Conservation (phyloP, 768 basidiomycete species). For the Suillus lakei region DNA sequence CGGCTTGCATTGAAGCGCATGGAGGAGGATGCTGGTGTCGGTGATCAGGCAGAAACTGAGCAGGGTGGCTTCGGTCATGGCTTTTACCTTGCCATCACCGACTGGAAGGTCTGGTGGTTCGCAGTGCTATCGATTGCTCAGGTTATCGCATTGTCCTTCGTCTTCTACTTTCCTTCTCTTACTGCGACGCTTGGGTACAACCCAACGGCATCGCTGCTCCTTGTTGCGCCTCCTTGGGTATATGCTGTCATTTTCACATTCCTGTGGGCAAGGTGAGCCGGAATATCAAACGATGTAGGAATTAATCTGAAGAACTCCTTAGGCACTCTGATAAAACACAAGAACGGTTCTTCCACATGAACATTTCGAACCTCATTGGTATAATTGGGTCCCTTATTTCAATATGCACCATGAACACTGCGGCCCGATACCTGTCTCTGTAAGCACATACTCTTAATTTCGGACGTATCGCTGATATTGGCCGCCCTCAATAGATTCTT, state of each 20-base stretch:
- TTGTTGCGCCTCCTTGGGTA: slow-evolving; percentile 79
- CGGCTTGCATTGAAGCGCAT: slow-evolving; percentile 60
- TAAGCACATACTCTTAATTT: slow-evolving; percentile 34
- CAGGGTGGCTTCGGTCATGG: slow-evolving; percentile 45
- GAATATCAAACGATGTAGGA: not conserved
- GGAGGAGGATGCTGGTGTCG: slow-evolving; percentile 65
- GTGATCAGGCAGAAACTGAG: slow-evolving; percentile 55
- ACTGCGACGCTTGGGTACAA: slow-evolving; percentile 72
- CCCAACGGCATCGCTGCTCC: slow-evolving; percentile 63
- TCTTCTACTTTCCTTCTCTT: slow-evolving; percentile 80
- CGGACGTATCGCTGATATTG: slow-evolving; percentile 8
- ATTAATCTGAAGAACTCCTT: slow-evolving; percentile 1
- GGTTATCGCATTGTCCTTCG: slow-evolving; percentile 66
- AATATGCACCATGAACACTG: slow-evolving; percentile 64
- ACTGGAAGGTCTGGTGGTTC: slow-evolving; percentile 86
- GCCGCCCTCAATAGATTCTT: slow-evolving; percentile 54
- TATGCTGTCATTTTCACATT: slow-evolving; percentile 64
- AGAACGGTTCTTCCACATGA: slow-evolving; percentile 78
- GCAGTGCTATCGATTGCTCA: slow-evolving; percentile 46
- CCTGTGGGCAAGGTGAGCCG: slow-evolving; percentile 49
- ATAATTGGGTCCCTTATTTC: slow-evolving; percentile 72
- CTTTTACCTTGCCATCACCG: slow-evolving; percentile 61
- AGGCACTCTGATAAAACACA: slow-evolving; percentile 71
- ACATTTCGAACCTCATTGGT: slow-evolving; percentile 54
- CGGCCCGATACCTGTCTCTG: slow-evolving; percentile 70